Conservation (phyloP, 495 filamentous ascomycete species). For the Penicillium roqueforti region DNA sequence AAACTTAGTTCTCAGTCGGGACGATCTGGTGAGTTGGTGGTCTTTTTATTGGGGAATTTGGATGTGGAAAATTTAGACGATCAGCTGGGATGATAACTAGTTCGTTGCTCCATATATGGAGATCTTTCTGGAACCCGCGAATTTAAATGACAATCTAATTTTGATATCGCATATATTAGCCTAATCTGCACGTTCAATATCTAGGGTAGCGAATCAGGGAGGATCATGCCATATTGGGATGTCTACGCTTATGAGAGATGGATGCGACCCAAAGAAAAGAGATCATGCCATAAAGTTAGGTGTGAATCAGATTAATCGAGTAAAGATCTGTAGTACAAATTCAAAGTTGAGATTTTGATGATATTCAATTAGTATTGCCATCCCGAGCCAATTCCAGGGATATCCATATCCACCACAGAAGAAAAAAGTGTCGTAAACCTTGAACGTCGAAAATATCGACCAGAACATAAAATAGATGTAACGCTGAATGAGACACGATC, state of each 20-base stretch:
- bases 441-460: slow-evolving; percentile 15
- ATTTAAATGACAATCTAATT: no score
- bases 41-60: no score
- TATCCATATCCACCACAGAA: background rate
- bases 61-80: no score
- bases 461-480: slow-evolving; percentile 12
- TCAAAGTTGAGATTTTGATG: background rate
- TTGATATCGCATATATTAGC: background rate
- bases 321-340: no score
- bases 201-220: background rate
- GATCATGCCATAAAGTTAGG: background rate
- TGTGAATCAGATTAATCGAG: background rate
- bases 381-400: slow-evolving; percentile 6
- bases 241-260: no score
- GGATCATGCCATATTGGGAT: background rate
- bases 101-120: background rate
- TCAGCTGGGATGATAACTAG: no score
- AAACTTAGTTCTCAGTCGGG: background rate
- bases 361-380: slow-evolving; percentile 10
- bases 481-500: slow-evolving; percentile 28
- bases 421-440: slow-evolving; percentile 2
- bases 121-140: no score
- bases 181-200: background rate
- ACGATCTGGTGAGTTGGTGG: background rate
- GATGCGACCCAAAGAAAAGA: background rate